Evolutionary conservation across 139 green algal species (phyloP), one percentile per base, ranked within the genome.

Genomic region (Micromonas commoda): DNA sequence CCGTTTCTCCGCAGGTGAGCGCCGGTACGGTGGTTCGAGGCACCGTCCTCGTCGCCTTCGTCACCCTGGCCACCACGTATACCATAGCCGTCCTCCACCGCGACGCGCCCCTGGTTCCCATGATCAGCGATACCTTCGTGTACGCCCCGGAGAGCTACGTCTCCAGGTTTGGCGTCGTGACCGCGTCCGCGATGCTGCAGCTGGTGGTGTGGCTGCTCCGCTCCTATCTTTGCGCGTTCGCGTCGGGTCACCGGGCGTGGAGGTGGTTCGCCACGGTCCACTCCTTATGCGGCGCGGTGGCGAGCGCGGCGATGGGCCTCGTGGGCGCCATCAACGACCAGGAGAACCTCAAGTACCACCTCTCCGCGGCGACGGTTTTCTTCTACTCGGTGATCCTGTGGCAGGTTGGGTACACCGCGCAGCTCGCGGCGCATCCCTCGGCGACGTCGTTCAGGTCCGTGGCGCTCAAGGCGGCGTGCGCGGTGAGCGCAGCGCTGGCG

Each of bases 361-460:
- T 68, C 19, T 35, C 19, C 4, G 61, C 19, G 19, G 61, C 61
- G 61, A 35, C 32, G 5, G 19, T 5, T 13, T 68, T 68, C 19
- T 32, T 68, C n/a, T 68, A 35, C 19, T 24, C 61, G 61, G 4
- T 68, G 19, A 35, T 5, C n/a, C 31, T 68, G 5, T 68, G 61
- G 61, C 31, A 13, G 5, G 61, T 26, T 24, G 19, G 9, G 13
- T 16, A 6, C 4, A 6, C 32, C n/a, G 19, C 9, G 19, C 61
- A 68, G 61, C 61, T 68, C 19, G 13, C 13, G 19, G 61, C 61
- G 19, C 61, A 68, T 68, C 61, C 61, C n/a, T n/a, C n/a, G n/a
- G n/a, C n/a, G n/a, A n/a, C n/a, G n/a, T n/a, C n/a, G n/a, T n/a
- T n/a, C n/a, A n/a, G n/a, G n/a, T n/a, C n/a, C n/a, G n/a, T n/a